Evolutionary conservation across 192 early-diverging fungal species (phyloP).

Genomic region (Paraglomus brasilianum): DNA sequence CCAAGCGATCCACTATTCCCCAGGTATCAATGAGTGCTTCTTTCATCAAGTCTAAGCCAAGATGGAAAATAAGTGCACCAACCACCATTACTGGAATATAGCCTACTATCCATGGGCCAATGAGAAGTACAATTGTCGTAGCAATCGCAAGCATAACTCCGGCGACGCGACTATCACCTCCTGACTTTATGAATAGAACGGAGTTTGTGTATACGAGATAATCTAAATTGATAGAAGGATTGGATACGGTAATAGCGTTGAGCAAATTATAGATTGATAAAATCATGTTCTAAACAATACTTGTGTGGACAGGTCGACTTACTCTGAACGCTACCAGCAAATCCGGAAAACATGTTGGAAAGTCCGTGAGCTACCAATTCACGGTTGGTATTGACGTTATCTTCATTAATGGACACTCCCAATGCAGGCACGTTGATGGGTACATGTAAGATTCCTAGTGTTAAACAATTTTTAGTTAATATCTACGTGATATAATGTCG

Average conservation of each 20-base stretch:
- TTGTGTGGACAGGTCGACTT: constrained; percentile 28
- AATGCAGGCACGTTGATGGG: constrained; percentile 96
- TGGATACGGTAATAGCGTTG: not conserved
- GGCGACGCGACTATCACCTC: constrained; percentile 83
- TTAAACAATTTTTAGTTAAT: not conserved
- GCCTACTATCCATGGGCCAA: constrained; percentile 82
- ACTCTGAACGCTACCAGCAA: constrained; percentile 76
- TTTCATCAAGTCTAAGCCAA: constrained; percentile 90
- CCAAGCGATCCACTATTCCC: constrained; percentile 78
- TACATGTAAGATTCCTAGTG: constrained; percentile 82
- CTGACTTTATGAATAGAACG: constrained; percentile 88
- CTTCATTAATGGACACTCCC: constrained; percentile 84
- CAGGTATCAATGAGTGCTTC: constrained; percentile 89
- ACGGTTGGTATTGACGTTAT: constrained; percentile 86
- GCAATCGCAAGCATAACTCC: constrained; percentile 78
- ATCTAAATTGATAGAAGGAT: constrained; percentile 44
- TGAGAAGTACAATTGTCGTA: constrained; percentile 74
- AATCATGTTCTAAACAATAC: not conserved
- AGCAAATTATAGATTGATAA: not conserved
- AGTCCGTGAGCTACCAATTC: constrained; percentile 93
- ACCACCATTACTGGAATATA: constrained; percentile 95
- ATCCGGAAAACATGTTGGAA: constrained; percentile 80
- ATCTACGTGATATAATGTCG: not conserved
- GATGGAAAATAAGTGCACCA: constrained; percentile 92
- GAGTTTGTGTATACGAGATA: constrained; percentile 94